Base-by-base conservation (phyloP, 805 yeast species). In the Cyberlindnera euphorbiae region DNA sequence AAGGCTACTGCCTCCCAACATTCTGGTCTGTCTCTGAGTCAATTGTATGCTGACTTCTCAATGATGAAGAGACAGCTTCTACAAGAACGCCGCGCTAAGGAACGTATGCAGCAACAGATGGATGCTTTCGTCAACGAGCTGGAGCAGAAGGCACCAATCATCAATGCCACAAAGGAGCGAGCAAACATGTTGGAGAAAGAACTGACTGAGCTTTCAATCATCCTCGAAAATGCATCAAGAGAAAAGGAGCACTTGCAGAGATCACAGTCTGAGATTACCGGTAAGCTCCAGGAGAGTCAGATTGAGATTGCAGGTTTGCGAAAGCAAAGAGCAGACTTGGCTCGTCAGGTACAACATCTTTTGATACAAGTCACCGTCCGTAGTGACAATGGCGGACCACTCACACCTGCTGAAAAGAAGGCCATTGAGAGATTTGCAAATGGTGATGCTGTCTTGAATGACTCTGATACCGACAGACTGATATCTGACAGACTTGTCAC, bases 271-370 rank as follows among this genome's bases (percentile, higher is more conserved):
- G 52, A 54, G n/a, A 17, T 49, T 4, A 28, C 43, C 1, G 35
- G 38, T 4, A 58, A 53, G 36, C 26, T 60, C 2, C 44, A 50
- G 16, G 58, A 60, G 26, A 49, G 64, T 50, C 53, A 70, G 57
- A 27, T 43, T 5, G 59, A 61, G 18, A 58, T 64, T 16, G 42
- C 69, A 17, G 44, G 73, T 5, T 56, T 82, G 44, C 67, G 71
- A 30, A 73, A 71, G 38, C 77, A 81, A 45, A 73, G 81, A 28
- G 62, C 69, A 19, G 97, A 90, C 52, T 63, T 90, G 26, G 84
- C 94, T 6, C 76, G 79, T 28, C 97, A 90, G 56, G 72, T 93
- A n/a, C 86, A 84, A 47, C 71, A 69, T 32, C 67, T 88, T 25
- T 66, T 90, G 26, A 71, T 82, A 12, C 86, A 83, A 52, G 66